These are phyloP conservation scores for Suhomyces xylopsoci DNA, from an alignment of 805 yeast genomes.

Conservation along the genomic window DNA sequence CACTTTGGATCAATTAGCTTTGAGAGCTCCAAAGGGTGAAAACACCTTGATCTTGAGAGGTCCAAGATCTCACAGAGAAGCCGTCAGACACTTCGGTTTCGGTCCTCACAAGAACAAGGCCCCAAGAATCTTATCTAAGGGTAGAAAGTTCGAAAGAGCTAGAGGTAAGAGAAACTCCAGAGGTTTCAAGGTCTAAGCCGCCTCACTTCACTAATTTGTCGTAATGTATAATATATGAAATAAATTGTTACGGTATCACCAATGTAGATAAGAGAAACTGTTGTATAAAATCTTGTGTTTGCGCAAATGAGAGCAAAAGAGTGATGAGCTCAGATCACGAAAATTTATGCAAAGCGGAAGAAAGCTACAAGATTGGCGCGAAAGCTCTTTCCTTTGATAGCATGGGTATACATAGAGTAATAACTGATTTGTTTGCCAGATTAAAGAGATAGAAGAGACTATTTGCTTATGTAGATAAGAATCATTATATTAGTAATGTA, in stretches of 20 bases:
- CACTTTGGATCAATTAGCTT: constrained; percentile 98
- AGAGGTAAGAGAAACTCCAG: constrained; percentile 99
- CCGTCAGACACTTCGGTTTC: constrained; percentile 99
- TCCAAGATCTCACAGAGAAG: constrained; percentile 98
- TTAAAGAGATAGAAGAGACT: too few species aligned
- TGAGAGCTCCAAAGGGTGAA: constrained; percentile 99
- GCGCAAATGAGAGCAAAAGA: not conserved
- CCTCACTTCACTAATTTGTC: constrained; percentile 10
- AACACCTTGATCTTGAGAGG: constrained; percentile 98
- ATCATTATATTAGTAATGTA: too few species aligned
- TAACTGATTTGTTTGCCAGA: too few species aligned
- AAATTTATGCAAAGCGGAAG: not conserved
- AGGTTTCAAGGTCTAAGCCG: constrained; percentile 98
- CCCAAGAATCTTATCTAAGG: constrained; percentile 95
- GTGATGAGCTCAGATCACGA: not conserved
- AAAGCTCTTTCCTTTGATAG: not conserved
- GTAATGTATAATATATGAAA: constrained; percentile 8
- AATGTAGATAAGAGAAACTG: not conserved
- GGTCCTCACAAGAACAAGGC: constrained; percentile 99
- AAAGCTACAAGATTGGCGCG: not conserved
- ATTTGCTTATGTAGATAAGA: too few species aligned
- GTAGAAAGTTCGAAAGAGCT: constrained; percentile 99
- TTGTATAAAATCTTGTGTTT: not conserved
- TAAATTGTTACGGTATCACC: constrained; percentile 4
- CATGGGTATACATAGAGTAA: not conserved